These are phyloP conservation scores for Candida hispaniensis DNA, from an alignment of 805 yeast species.

Conservation along the genomic window DNA sequence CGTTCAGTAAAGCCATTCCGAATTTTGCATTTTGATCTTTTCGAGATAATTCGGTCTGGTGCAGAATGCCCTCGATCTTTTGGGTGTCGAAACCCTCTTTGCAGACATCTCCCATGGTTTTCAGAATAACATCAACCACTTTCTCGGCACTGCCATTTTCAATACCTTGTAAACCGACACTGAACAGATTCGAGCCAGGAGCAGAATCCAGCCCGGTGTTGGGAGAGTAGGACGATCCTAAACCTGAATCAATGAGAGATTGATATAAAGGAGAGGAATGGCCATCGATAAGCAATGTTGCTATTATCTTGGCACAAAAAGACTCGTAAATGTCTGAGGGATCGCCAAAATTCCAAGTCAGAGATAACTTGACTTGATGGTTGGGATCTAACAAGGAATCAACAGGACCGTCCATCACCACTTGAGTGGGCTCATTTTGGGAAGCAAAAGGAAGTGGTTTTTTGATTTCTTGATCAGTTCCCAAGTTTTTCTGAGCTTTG, in stretches of 20 bases:
- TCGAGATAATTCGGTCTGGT: constrained; percentile 73
- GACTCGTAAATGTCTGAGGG: constrained; percentile 60
- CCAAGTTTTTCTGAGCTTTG: constrained; percentile 13
- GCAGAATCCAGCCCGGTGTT: constrained; percentile 82
- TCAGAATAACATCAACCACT: constrained; percentile 40
- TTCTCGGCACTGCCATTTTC: constrained; percentile 35
- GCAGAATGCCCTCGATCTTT: constrained; percentile 75
- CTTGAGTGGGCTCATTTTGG: constrained; percentile 26
- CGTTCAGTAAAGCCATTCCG: constrained; percentile 66
- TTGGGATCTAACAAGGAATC: constrained; percentile 63
- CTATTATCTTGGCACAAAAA: constrained; percentile 59
- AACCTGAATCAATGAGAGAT: constrained; percentile 70
- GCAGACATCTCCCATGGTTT: constrained; percentile 38
- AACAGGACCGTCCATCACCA: constrained; percentile 56
- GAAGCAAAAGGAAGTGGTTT: constrained; percentile 20
- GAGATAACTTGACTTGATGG: constrained; percentile 64
- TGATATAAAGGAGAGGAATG: constrained; percentile 87
- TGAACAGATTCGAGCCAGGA: constrained; percentile 64
- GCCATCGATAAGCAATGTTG: constrained; percentile 71
- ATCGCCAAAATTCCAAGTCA: constrained; percentile 80
- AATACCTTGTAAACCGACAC: constrained; percentile 78
- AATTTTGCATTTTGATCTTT: constrained; percentile 84
- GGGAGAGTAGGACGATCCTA: constrained; percentile 76
- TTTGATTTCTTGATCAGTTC: constrained; percentile 23
- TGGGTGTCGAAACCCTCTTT: constrained; percentile 39